Evolutionary conservation across 768 basidiomycete genomes (phyloP).

Genomic region (Mycena polygramma): DNA sequence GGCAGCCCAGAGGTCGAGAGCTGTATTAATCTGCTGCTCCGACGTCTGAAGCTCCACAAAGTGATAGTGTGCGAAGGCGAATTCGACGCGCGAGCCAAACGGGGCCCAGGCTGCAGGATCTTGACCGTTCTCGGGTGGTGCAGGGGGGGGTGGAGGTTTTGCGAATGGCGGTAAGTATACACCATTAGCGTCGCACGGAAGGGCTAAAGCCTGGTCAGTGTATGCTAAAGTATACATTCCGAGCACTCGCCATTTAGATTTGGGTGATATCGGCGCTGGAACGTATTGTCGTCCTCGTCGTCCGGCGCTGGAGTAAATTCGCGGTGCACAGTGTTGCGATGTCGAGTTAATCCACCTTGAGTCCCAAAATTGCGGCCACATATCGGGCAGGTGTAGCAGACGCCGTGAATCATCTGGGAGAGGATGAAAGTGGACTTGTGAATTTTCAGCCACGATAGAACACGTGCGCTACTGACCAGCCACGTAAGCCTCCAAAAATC

Average conservation of each 20-base stretch:
- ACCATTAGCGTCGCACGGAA: not conserved
- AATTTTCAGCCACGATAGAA: not conserved
- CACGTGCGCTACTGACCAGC: slow-evolving; percentile 3
- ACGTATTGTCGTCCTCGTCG: not conserved
- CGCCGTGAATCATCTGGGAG: slow-evolving; percentile 1
- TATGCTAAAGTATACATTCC: not conserved
- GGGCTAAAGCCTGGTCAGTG: not conserved
- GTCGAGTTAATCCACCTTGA: not conserved
- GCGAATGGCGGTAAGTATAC: not conserved
- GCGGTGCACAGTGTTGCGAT: not conserved
- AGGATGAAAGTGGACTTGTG: slow-evolving; percentile 7
- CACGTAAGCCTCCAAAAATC: not conserved
- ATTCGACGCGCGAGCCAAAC: slow-evolving; percentile 1
- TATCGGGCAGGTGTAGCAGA: not conserved
- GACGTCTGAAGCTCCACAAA: slow-evolving; percentile 14
- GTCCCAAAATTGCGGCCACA: not conserved
- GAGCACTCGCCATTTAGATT: not conserved
- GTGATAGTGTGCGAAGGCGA: slow-evolving; percentile 22
- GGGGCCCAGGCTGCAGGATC: slow-evolving; percentile 18
- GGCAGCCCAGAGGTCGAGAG: slow-evolving; percentile 27
- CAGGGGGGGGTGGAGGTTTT: not conserved
- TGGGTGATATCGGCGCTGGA: not conserved
- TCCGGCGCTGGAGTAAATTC: not conserved
- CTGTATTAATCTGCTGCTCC: not conserved
- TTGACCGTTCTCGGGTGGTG: slow-evolving; percentile 3